Conservation (phyloP, 176 grass and related monocot species). For the Microstegium vimineum region DNA sequence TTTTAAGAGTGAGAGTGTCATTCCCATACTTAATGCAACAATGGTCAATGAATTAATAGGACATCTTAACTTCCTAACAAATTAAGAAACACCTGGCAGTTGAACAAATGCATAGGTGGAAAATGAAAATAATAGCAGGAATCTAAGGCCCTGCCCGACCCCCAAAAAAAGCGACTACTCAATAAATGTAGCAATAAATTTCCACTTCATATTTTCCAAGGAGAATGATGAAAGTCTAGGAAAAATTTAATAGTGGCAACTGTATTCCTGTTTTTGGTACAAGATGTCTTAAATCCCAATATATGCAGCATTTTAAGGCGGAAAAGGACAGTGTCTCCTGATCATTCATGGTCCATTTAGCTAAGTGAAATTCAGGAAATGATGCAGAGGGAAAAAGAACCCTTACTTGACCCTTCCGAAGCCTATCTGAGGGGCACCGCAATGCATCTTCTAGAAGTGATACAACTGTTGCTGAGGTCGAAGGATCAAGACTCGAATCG, state of each 20-base stretch:
- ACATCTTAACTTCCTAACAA: constrained; percentile 33
- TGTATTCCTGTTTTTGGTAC: constrained; percentile 2
- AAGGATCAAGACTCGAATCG: constrained; percentile 73
- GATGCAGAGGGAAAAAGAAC: not conserved
- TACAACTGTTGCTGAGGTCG: constrained; percentile 65
- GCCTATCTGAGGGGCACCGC: constrained; percentile 84
- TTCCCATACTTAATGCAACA: constrained; percentile 34
- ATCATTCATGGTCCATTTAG: not conserved
- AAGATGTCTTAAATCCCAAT: not conserved
- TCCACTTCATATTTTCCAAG: constrained; percentile 1
- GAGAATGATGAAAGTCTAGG: not conserved
- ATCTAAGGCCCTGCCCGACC: not conserved
- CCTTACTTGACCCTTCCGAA: constrained; percentile 81
- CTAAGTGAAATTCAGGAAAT: not conserved
- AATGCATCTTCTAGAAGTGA: constrained; percentile 91
- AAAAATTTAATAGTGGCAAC: not conserved
- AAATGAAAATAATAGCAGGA: not conserved
- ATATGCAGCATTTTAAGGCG: not conserved
- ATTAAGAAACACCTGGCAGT: constrained; percentile 20
- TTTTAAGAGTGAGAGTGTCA: constrained; percentile 16
- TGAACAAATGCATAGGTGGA: constrained; percentile 21
- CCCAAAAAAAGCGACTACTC: not conserved
- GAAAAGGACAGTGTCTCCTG: not conserved
- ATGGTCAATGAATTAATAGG: constrained; percentile 14
- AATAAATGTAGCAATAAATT: constrained; percentile 18